Percentiles rank a stretch among this genome's conserved stretches.
Conservation (phyloP, 352 stramenopile genomes). For the Plasmopara viticola region DNA sequence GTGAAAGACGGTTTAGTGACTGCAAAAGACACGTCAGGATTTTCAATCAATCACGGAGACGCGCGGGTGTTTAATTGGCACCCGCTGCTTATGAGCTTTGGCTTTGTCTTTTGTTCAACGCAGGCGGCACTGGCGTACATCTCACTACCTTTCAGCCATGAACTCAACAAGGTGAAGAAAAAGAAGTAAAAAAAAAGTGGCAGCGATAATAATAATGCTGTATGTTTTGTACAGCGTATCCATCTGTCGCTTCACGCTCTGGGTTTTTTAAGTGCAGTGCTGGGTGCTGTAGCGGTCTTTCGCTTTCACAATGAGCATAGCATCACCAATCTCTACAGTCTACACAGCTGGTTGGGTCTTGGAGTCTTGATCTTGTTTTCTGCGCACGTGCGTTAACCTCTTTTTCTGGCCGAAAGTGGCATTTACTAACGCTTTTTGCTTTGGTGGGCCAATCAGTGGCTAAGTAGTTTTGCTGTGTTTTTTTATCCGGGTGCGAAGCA, state of each 20-base stretch:
- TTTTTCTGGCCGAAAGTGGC: background rate
- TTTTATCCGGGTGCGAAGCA: constrained; percentile 63
- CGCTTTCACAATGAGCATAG: constrained; percentile 82
- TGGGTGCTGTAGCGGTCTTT: constrained; percentile 71
- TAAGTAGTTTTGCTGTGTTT: constrained; percentile 62
- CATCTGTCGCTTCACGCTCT: constrained; percentile 65
- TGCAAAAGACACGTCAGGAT: constrained; percentile 45
- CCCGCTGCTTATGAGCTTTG: constrained; percentile 79
- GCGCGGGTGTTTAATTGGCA: constrained; percentile 83
- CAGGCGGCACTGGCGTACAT: constrained; percentile 64
- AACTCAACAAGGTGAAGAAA: constrained; percentile 51
- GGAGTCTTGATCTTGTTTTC: constrained; percentile 50
- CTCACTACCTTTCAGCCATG: constrained; percentile 56
- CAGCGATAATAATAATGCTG: background rate
- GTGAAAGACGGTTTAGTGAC: constrained; percentile 39
- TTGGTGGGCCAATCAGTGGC: constrained; percentile 28
- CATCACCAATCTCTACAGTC: constrained; percentile 83
- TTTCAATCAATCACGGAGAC: constrained; percentile 59
- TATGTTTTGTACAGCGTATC: constrained; percentile 35
- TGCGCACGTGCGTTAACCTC: constrained; percentile 26
- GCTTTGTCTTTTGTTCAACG: constrained; percentile 73
- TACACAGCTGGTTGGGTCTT: constrained; percentile 85
- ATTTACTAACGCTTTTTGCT: constrained; percentile 2
- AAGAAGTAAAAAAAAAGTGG: background rate
- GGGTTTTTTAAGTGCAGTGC: constrained; percentile 47